Percentiles rank a stretch among this genome's conserved stretches.
Evolutionary conservation across 2,329 filamentous ascomycete genomes (phyloP).

Genomic region (Fusarium paranaense): DNA sequence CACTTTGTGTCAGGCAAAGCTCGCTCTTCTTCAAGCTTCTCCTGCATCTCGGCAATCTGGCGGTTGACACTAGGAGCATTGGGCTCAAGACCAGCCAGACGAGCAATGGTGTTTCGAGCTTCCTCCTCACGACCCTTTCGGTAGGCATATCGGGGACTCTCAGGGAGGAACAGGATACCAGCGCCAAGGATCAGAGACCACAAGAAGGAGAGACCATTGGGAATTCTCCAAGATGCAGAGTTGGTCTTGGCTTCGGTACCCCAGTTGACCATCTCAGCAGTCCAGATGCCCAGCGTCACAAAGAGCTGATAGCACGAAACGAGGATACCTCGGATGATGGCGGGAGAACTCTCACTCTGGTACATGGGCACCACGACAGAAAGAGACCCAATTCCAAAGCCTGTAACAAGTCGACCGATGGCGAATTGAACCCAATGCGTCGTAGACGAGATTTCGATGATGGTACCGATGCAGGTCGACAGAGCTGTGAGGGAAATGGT

Average conservation of each 20-base stretch:
- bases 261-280: constrained; percentile 69
- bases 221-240: constrained; percentile 71
- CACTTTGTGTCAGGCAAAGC: constrained; percentile 60
- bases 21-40: constrained; percentile 60
- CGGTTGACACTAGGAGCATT: constrained; percentile 56
- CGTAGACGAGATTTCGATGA: constrained; percentile 70
- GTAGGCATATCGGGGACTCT: constrained; percentile 65
- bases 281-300: constrained; percentile 76
- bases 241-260: constrained; percentile 63
- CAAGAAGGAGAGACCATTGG: constrained; percentile 66
- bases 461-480: constrained; percentile 72
- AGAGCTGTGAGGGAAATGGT: constrained; percentile 73
- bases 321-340: constrained; percentile 72
- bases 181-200: constrained; percentile 65
- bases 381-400: constrained; percentile 73
- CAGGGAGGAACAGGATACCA: constrained; percentile 65
- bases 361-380: constrained; percentile 77
- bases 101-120: constrained; percentile 61
- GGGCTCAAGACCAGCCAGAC: constrained; percentile 56
- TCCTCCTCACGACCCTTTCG: constrained; percentile 59
- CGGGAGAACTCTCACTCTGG: constrained; percentile 73
- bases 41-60: constrained; percentile 64
- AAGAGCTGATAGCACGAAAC: constrained; percentile 76
- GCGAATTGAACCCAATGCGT: constrained; percentile 73
- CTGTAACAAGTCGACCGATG: constrained; percentile 73